Conservation (phyloP, 2,329 filamentous ascomycete species). For the Colletotrichum caudatum region DNA sequence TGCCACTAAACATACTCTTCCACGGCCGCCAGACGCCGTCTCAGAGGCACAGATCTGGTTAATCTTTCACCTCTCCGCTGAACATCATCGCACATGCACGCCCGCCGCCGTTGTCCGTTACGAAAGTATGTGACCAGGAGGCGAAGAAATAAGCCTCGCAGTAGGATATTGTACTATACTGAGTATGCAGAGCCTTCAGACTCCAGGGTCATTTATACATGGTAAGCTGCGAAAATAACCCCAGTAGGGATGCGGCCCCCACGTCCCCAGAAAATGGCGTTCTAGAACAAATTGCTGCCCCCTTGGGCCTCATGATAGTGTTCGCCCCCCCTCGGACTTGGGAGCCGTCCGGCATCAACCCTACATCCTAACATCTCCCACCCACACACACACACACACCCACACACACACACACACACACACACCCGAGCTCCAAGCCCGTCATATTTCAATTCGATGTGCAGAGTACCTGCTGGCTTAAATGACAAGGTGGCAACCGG, state of each 20-base stretch:
- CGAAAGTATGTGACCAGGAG: constrained; percentile 7
- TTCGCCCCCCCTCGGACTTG: constrained; percentile 32
- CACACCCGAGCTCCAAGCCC: constrained; percentile 26
- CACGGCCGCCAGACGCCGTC: background rate
- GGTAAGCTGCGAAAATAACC: constrained; percentile 34
- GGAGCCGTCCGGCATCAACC: constrained; percentile 19
- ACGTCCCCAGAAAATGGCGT: constrained; percentile 40
- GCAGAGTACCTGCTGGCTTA: background rate
- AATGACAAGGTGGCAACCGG: constrained; percentile 28
- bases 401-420: too few species aligned
- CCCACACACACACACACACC: too few species aligned
- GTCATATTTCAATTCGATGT: constrained; percentile 14
- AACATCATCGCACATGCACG: constrained; percentile 1
- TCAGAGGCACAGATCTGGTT: constrained; percentile 18
- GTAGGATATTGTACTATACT: background rate
- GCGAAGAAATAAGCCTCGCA: constrained; percentile 1
- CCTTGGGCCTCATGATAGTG: constrained; percentile 26
- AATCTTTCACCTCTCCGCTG: background rate
- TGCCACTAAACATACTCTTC: background rate
- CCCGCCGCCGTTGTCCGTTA: background rate
- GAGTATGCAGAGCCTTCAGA: background rate
- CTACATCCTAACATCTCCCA: constrained; percentile 10
- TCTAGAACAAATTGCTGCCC: constrained; percentile 40
- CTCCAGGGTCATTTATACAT: background rate
- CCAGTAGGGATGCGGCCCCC: constrained; percentile 39